phyloP scores from a whole-genome alignment of 192 early-diverging fungal species.

The Coemansia aciculifera region DNA sequence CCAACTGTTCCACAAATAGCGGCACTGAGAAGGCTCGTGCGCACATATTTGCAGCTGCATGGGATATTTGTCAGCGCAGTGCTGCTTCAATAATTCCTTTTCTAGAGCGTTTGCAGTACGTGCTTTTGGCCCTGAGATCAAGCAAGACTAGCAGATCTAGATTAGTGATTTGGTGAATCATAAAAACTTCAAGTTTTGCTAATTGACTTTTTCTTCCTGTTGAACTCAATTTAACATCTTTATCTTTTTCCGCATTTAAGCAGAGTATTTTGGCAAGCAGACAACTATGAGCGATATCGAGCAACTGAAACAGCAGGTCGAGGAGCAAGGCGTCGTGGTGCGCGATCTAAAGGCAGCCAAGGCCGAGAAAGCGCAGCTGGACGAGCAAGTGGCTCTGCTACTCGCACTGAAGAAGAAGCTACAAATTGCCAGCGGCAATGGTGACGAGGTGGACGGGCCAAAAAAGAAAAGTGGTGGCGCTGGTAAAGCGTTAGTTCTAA shows the following conservation, averaged over 20 bases:
- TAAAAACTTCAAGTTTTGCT: background rate
- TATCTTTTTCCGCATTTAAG: slow-evolving; percentile 1
- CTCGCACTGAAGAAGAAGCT: slow-evolving; percentile 65
- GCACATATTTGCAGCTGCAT: background rate
- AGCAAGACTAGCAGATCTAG: background rate
- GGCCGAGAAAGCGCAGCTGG: slow-evolving; percentile 60
- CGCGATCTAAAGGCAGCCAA: slow-evolving; percentile 63
- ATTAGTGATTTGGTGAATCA: slow-evolving; percentile 9
- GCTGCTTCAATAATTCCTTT: background rate
- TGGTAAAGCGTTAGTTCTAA: slow-evolving; percentile 62
- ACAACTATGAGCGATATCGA: slow-evolving; percentile 29
- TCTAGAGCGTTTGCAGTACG: background rate
- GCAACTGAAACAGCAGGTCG: slow-evolving; percentile 54
- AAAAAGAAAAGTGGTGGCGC: slow-evolving; percentile 7
- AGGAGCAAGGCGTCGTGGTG: slow-evolving; percentile 61
- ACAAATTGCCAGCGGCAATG: slow-evolving; percentile 24
- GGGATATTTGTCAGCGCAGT: background rate
- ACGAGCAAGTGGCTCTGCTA: slow-evolving; percentile 61
- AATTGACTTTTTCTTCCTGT: background rate
- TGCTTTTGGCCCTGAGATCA: background rate
- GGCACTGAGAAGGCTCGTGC: background rate
- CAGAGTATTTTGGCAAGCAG: background rate
- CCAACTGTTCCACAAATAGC: background rate
- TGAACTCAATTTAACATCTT: background rate
- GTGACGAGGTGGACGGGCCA: slow-evolving; percentile 28